Evolutionary conservation across 2,329 filamentous ascomycete genomes (phyloP).

Genomic region (Colletotrichum sp.): DNA sequence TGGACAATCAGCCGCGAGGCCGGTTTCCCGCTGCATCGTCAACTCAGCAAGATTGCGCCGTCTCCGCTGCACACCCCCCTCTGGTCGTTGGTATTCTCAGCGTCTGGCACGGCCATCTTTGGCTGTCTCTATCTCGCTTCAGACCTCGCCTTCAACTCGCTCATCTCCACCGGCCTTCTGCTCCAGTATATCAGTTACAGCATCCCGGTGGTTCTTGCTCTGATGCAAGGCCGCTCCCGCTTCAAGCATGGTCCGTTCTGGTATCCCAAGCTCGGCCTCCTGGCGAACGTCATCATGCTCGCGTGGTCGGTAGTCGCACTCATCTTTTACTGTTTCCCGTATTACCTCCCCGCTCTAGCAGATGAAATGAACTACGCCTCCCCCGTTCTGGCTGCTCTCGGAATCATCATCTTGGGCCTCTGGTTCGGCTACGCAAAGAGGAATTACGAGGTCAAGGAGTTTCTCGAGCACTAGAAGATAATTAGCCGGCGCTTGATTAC

Average conservation of each 20-base stretch:
- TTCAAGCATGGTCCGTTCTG: constrained; percentile 32
- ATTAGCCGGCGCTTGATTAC: not conserved
- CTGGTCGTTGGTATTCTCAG: constrained; percentile 27
- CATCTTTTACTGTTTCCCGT: constrained; percentile 31
- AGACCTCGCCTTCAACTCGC: constrained; percentile 29
- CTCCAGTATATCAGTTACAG: constrained; percentile 31
- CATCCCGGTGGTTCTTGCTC: constrained; percentile 27
- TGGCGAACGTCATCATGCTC: constrained; percentile 28
- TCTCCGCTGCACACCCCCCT: constrained; percentile 26
- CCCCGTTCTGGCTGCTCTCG: constrained; percentile 22
- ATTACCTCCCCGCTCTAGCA: constrained; percentile 22
- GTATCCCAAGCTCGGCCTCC: constrained; percentile 25
- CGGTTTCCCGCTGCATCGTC: constrained; percentile 26
- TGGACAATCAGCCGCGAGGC: constrained; percentile 30
- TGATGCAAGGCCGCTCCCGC: constrained; percentile 24
- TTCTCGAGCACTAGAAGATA: not conserved
- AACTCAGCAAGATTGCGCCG: constrained; percentile 25
- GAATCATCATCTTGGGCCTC: constrained; percentile 12
- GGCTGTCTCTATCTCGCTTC: constrained; percentile 30
- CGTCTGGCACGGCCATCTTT: constrained; percentile 26
- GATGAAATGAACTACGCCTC: constrained; percentile 30
- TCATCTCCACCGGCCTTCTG: constrained; percentile 27
- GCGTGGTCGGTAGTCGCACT: constrained; percentile 25
- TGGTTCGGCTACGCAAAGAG: constrained; percentile 27
- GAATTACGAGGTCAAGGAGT: constrained; percentile 27